Conservation (phyloP, 1,284 basidiomycete species). For the Mixia osmundae region DNA sequence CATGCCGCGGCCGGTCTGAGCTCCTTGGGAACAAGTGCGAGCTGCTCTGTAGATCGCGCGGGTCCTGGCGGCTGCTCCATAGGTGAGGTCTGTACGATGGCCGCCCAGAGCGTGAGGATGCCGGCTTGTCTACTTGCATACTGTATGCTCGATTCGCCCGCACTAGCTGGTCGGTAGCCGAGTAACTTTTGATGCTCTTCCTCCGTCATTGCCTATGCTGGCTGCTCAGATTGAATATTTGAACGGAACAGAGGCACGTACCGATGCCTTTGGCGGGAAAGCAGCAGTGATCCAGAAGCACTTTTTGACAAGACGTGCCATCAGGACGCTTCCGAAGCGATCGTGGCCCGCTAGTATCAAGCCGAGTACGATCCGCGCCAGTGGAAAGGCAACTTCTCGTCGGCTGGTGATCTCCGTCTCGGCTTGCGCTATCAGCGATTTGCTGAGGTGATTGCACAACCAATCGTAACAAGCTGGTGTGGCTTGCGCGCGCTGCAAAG, state of each 20-base stretch:
- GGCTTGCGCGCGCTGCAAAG: conserved; percentile 12
- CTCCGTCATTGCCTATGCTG: conserved; percentile 25
- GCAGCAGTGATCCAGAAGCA: conserved; percentile 33
- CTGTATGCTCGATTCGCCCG: conserved; percentile 34
- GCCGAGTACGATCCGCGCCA: conserved; percentile 49
- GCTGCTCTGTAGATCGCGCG: too few relatives aligned
- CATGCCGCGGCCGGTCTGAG: conserved; percentile 37
- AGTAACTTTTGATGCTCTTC: conserved; percentile 39
- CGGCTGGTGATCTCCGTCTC: conserved; percentile 84
- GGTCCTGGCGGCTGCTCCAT: conserved; percentile 16
- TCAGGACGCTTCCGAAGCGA: conserved; percentile 49
- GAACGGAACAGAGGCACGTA: conserved; percentile 12
- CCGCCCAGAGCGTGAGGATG: conserved; percentile 68
- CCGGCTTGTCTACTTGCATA: conserved; percentile 54
- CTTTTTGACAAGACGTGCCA: conserved; percentile 58
- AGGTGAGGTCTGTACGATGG: conserved; percentile 27
- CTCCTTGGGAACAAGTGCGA: conserved; percentile 33
- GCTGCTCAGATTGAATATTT: neutral
- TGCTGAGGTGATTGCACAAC: conserved; percentile 61
- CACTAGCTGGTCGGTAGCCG: conserved; percentile 31
- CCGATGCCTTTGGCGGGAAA: conserved; percentile 21
- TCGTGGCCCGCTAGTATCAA: conserved; percentile 34
- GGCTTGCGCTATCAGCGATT: conserved; percentile 71
- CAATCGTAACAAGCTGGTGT: conserved; percentile 38
- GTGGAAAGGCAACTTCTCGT: conserved; percentile 55